Conservation (phyloP, 1,284 basidiomycete species). For the Malassezia psittaci region DNA sequence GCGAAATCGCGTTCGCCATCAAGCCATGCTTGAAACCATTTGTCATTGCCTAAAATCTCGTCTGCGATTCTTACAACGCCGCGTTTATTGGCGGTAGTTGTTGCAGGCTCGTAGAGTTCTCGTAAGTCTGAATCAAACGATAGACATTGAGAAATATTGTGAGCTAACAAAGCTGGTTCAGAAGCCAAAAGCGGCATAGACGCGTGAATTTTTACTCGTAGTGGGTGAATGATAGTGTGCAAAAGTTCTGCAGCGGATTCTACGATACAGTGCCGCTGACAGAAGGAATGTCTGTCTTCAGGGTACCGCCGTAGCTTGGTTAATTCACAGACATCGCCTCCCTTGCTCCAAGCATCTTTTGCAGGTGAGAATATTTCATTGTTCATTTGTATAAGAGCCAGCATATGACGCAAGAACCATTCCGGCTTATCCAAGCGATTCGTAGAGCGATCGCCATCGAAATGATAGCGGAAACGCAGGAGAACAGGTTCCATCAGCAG, state of each 20-base stretch:
- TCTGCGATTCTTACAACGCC: conserved; percentile 51
- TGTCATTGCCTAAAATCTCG: conserved; percentile 66
- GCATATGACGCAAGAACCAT: conserved; percentile 87
- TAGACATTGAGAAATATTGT: conserved; percentile 85
- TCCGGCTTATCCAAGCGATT: conserved; percentile 92
- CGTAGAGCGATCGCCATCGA: conserved; percentile 73
- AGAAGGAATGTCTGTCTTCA: conserved; percentile 9
- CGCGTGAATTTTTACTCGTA: conserved; percentile 30
- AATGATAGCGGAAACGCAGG: conserved; percentile 87
- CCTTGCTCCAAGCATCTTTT: conserved; percentile 6
- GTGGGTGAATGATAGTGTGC: conserved; percentile 28
- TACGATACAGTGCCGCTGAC: conserved; percentile 11
- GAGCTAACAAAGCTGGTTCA: conserved; percentile 75
- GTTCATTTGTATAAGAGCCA: conserved; percentile 54
- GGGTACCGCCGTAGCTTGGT: conserved; percentile 4
- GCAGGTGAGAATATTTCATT: conserved; percentile 60
- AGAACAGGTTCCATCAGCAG: conserved; percentile 74
- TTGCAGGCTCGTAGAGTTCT: conserved; percentile 37
- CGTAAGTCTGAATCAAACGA: conserved; percentile 69
- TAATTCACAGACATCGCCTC: conserved; percentile 33
- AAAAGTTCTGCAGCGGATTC: conserved; percentile 37
- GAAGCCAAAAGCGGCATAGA: conserved; percentile 62
- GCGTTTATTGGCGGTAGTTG: conserved; percentile 21
- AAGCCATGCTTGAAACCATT: conserved; percentile 86
- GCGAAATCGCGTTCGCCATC: conserved; percentile 55